Base-by-base conservation (phyloP, 352 stramenopile genomes). In the Blastocystis sp. region DNA sequence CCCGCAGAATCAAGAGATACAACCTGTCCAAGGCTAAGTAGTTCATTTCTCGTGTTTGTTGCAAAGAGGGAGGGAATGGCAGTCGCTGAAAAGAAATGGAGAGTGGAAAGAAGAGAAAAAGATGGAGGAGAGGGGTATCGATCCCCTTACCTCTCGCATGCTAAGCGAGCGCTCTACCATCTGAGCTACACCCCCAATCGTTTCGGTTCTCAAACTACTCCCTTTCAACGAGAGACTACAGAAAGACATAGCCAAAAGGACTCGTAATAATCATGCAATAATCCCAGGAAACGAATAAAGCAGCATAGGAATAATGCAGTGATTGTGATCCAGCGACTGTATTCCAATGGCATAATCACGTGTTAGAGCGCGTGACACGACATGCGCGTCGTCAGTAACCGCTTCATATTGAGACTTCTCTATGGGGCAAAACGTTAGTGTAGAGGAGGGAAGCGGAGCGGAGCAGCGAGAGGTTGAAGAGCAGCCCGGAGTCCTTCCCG, bases 121-220 rank as follows among this genome's bases (percentile, higher is more conserved):
- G 66, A 64, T 62, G 71, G 71, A 81, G 59, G 71, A 81, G 59
- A 67, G 71, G 71, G 71, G 59, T 41, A 67, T 81, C 71, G 71
- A 81, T 81, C 71, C 74, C 41, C 74, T 66, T 67, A 69, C 61
- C 53, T 67, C 74, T 84, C 53, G 52, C 74, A 84, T 84, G 53
- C 38, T 84, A 84, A 84, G 74, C 74, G 61, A 84, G 74, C 41
- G 61, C 48, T 69, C 74, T 84, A 84, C 53, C 38, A 84, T 67
- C 74, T 84, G 52, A 69, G 61, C 74, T 67, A 84, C 41, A 69
- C 61, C 41, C 52, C 74, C 41, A 60, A 53, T 41, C 21, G 28
- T 43, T n/a, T 40, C 38, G 0, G 34, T 40, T 66, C 38, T 1
- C 5, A 56, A 56, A 7, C 48, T 56, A 56, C 48, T 14, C 48